These are phyloP conservation scores for Arachnomyces sp. DNA, from an alignment of 2,329 filamentous ascomycete species.

Conservation along the genomic window DNA sequence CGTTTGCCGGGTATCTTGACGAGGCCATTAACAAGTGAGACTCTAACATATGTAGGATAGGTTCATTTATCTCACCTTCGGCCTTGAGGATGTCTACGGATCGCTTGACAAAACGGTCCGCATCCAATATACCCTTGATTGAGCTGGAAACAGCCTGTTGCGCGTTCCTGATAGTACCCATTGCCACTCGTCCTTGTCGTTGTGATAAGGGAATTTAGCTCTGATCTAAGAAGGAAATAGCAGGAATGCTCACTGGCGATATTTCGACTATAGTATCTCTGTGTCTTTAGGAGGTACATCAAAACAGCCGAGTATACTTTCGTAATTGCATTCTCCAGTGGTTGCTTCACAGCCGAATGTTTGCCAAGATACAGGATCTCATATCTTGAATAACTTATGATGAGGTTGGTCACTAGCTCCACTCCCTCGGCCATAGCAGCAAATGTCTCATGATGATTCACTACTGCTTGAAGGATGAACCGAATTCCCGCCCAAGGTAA, in stretches of 20 bases:
- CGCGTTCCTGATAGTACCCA: background rate
- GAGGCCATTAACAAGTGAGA: too few species aligned
- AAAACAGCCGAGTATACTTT: slow-evolving; percentile 12
- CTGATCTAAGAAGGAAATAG: slow-evolving; percentile 3
- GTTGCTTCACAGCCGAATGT: slow-evolving; percentile 1
- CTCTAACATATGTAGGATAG: too few species aligned
- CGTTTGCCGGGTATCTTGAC: too few species aligned
- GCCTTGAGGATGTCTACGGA: too few species aligned
- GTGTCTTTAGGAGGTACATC: slow-evolving; percentile 7
- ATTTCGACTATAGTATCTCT: slow-evolving; percentile 8
- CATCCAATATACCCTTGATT: slow-evolving; percentile 1
- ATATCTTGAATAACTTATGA: slow-evolving; percentile 12
- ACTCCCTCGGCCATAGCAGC: slow-evolving; percentile 8
- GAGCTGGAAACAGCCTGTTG: background rate
- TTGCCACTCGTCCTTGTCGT: background rate
- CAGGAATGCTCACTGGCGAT: slow-evolving; percentile 6
- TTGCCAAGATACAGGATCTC: slow-evolving; percentile 10
- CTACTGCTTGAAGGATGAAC: slow-evolving; percentile 23
- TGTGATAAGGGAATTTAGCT: background rate
- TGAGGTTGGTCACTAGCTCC: slow-evolving; percentile 11
- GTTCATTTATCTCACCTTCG: too few species aligned
- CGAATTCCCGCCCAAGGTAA: slow-evolving; percentile 28
- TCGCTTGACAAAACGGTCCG: too few species aligned
- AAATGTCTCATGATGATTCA: slow-evolving; percentile 10
- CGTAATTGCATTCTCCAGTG: slow-evolving; percentile 5